Evolutionary conservation across 1,284 basidiomycete species (phyloP).

Genomic region (Boletellus dicymbophilus): DNA sequence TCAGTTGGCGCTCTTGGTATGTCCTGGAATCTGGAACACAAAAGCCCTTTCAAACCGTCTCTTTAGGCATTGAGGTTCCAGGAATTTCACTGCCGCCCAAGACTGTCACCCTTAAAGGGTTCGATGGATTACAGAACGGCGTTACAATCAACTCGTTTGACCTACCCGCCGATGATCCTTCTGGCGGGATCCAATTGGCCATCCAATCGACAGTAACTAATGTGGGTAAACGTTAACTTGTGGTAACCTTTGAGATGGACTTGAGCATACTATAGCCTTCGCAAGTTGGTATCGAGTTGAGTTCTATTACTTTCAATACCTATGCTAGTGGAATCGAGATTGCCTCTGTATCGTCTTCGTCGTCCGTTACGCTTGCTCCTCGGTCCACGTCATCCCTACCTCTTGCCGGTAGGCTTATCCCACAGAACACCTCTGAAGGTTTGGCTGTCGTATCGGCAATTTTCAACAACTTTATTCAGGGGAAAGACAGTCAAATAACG

Average conservation of each 20-base stretch:
- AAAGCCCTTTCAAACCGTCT: background rate
- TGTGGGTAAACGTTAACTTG: conserved; percentile 37
- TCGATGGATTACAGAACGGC: conserved; percentile 68
- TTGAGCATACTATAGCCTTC: conserved; percentile 51
- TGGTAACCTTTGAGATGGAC: conserved; percentile 3
- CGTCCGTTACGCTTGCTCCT: conserved; percentile 57
- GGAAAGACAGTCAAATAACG: conserved; percentile 59
- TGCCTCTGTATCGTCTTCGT: conserved; percentile 56
- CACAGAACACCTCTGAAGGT: conserved; percentile 55
- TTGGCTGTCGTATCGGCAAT: conserved; percentile 64
- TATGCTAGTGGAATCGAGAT: conserved; percentile 56
- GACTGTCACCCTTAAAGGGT: conserved; percentile 69
- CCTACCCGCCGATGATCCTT: conserved; percentile 71
- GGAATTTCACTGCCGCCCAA: conserved; percentile 58
- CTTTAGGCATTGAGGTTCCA: conserved; percentile 55
- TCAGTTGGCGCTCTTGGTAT: conserved; percentile 57
- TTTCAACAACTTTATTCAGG: conserved; percentile 77
- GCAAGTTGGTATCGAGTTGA: conserved; percentile 74
- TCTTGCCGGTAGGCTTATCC: conserved; percentile 66
- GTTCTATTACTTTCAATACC: conserved; percentile 63
- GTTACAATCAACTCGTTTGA: conserved; percentile 74
- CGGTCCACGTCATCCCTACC: conserved; percentile 55
- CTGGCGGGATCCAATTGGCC: conserved; percentile 74
- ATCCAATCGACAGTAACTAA: conserved; percentile 65
- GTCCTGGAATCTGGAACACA: conserved; percentile 13